These are phyloP conservation scores for Leccinum olivaceopallidum DNA, from an alignment of 768 basidiomycete species.

Conservation along the genomic window DNA sequence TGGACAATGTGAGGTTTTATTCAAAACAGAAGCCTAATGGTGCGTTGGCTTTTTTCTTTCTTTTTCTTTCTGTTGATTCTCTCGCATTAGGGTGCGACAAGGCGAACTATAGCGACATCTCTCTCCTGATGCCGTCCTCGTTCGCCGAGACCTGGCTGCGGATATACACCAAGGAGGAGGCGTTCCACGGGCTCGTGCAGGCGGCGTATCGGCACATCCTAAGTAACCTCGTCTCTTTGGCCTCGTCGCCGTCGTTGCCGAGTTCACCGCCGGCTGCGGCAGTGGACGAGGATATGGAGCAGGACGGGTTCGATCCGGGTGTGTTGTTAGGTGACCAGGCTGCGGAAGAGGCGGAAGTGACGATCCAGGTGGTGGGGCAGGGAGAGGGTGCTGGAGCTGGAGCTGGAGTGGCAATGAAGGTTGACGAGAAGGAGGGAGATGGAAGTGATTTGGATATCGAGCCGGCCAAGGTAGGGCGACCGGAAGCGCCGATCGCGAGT, in stretches of 20 bases:
- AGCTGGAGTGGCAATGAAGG: neutral
- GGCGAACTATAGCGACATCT: slow-evolving; percentile 59
- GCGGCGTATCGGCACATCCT: slow-evolving; percentile 58
- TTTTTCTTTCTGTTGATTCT: neutral
- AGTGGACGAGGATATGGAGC: slow-evolving; percentile 1
- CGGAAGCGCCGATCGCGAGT: neutral
- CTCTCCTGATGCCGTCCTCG: slow-evolving; percentile 58
- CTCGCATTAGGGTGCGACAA: slow-evolving; percentile 40
- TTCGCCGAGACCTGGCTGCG: slow-evolving; percentile 73
- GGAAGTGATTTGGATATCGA: slow-evolving; percentile 19
- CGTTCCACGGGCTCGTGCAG: slow-evolving; percentile 63
- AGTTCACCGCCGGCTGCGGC: neutral
- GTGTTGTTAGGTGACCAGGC: neutral
- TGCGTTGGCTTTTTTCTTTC: slow-evolving; percentile 32
- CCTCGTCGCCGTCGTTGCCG: neutral
- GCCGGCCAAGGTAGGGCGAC: slow-evolving; percentile 26
- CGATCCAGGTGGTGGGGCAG: neutral
- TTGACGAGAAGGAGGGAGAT: neutral
- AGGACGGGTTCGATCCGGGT: slow-evolving; percentile 19
- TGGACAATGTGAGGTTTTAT: slow-evolving; percentile 72
- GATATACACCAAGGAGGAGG: slow-evolving; percentile 64
- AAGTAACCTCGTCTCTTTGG: slow-evolving; percentile 17
- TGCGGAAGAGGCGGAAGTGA: neutral
- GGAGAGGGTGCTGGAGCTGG: neutral
- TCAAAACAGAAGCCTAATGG: slow-evolving; percentile 61